Evolutionary conservation across 495 filamentous ascomycete genomes (phyloP), one percentile per base, ranked within the genome.

Genomic region (Aspergillus leporis): DNA sequence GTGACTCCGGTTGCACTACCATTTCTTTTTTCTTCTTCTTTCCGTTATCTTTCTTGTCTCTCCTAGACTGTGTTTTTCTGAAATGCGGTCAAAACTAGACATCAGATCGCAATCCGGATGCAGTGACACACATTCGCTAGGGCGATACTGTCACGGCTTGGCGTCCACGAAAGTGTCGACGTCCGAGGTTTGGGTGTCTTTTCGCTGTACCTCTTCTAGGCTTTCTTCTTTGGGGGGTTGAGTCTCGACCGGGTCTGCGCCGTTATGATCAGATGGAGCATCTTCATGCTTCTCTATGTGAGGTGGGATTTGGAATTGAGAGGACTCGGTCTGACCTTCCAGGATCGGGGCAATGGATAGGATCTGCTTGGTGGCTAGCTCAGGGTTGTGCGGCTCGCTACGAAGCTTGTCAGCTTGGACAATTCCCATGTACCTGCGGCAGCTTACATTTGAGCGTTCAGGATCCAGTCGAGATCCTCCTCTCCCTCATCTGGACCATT

Each of bases 401-500:
- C 73, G 71, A 7, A 13, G 47, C 25, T 19, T 13, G 43, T 51
- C 38, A 56, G 53, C 5, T 25, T 28, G 38, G 6, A 31, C 28
- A 16, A 10, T 5, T 31, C 13, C 31, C 28, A 36, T 49, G n/a
- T 12, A 19, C 8, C 46, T 19, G 28, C 47, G 32, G 19, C 28
- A 28, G 74, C 88, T 74, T 76, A 97, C 91, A 98, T 85, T 59
- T 88, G 78, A 13, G 95, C 89, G 68, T 92, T 88, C 66, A 99
- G 88, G 65, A 98, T 91, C 90, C 91, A 99, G 71, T 99, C 95
- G 22, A 99, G 78, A 57, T 89, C 88, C 61, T 87, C 86, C 66
- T 96, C 91, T 18, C 92, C 93, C 63, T 95, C 93, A 51, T 91
- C 90, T 7, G 80, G 64, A 14, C 87, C 89, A 40, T 85, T 85